Percentiles rank a stretch among this genome's conserved stretches.
Evolutionary conservation across 2,329 filamentous ascomycete species (phyloP).

Genomic region (Xylaria arbuscula): DNA sequence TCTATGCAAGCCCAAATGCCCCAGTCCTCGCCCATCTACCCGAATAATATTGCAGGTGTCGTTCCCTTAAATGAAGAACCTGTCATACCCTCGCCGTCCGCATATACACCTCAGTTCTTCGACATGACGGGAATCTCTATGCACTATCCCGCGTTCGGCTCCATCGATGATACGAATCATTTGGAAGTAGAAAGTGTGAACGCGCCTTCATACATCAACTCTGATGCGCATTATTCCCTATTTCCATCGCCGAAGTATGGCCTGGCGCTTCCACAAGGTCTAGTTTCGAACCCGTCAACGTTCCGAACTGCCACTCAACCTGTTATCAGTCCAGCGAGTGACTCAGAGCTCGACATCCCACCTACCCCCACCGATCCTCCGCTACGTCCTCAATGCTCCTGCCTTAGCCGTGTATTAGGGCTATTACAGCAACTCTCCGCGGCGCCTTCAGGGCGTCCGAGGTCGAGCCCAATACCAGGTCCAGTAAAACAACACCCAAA

Average conservation of each 20-base stretch:
- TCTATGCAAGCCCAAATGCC: background rate
- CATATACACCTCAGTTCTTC: background rate
- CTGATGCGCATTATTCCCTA: background rate
- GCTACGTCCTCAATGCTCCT: background rate
- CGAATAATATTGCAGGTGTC: too few relatives aligned
- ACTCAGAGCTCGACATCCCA: background rate
- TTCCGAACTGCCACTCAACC: background rate
- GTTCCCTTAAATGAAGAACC: background rate
- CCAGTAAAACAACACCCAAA: background rate
- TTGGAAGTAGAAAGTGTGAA: background rate
- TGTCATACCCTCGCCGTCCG: background rate
- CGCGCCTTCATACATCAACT: background rate
- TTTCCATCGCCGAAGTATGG: background rate
- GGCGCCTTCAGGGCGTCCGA: background rate
- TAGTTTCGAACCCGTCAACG: too few relatives aligned
- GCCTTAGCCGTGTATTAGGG: background rate
- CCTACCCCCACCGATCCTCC: background rate
- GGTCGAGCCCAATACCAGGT: background rate
- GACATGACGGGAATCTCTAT: background rate
- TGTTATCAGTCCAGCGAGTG: background rate
- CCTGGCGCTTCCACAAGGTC: background rate
- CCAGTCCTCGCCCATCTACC: background rate
- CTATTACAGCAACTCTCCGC: background rate
- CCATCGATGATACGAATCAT: background rate
- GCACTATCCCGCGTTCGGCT: background rate